phyloP scores from a whole-genome alignment of 768 basidiomycete species.

The Pleurotus salmoneostramineus region DNA sequence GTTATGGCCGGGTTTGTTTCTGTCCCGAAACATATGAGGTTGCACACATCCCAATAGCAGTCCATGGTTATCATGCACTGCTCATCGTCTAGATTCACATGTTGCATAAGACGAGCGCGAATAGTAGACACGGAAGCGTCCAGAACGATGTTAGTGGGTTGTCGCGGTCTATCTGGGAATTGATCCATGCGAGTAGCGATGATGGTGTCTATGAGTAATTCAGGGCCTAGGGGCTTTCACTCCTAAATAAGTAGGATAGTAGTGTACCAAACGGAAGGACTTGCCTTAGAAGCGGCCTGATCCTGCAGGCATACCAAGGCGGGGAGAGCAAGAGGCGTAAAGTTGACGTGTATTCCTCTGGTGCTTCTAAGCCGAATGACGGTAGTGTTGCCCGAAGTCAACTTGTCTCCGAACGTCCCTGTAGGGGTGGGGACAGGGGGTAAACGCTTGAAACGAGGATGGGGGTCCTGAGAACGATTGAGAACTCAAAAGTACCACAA shows the following conservation, averaged over 20 bases:
- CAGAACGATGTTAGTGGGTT: conserved; percentile 24
- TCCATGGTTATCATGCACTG: conserved; percentile 21
- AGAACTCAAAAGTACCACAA: not conserved
- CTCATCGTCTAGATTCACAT: conserved; percentile 33
- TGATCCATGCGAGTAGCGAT: conserved; percentile 34
- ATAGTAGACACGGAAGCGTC: conserved; percentile 38
- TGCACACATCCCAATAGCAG: not conserved
- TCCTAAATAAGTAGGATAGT: not conserved
- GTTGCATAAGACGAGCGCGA: conserved; percentile 43
- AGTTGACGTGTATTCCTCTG: conserved; percentile 31
- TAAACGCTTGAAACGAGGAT: not conserved
- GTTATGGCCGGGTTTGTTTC: conserved; percentile 21
- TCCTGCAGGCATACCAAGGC: conserved; percentile 40
- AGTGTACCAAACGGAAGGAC: conserved; percentile 10
- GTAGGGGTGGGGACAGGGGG: not conserved
- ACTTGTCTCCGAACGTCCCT: not conserved
- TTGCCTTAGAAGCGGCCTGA: conserved; percentile 44
- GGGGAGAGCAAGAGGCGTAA: conserved; percentile 56
- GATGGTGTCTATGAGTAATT: conserved; percentile 37
- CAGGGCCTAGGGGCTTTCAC: conserved; percentile 27
- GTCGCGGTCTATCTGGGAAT: conserved; percentile 20
- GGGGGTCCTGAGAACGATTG: conserved; percentile 18
- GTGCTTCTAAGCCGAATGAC: conserved; percentile 37
- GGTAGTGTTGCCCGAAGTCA: conserved; percentile 16
- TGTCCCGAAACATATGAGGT: not conserved